phyloP scores from a whole-genome alignment of 148 eudicot species.

The Rhododendron simsii region DNA sequence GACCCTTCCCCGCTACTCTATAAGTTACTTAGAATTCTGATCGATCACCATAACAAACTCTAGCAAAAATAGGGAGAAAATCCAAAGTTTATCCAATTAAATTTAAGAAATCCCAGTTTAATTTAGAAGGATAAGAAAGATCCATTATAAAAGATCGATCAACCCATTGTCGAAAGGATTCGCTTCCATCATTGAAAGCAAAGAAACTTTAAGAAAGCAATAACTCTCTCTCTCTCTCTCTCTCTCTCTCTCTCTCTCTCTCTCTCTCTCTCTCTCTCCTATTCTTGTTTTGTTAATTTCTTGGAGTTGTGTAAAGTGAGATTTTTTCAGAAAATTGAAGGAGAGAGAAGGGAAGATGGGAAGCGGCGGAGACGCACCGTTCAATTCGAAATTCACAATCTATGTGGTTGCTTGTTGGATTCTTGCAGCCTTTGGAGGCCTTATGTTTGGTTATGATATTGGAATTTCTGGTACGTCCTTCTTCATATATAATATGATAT shows the following conservation, averaged over 20 bases:
- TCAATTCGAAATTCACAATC: constrained; percentile 34
- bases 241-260: neutral
- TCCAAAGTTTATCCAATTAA: neutral
- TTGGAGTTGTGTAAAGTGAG: neutral
- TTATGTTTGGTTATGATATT: constrained; percentile 76
- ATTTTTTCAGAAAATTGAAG: neutral
- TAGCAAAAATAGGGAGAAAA: neutral
- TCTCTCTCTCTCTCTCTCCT: neutral
- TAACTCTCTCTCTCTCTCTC: neutral
- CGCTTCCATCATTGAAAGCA: neutral
- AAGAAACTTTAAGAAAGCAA: neutral
- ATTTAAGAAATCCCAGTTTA: neutral
- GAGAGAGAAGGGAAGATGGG: neutral
- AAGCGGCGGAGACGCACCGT: constrained; percentile 1
- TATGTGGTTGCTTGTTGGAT: constrained; percentile 57
- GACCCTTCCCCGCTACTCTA: too few species aligned
- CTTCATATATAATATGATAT: neutral
- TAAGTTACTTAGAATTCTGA: neutral
- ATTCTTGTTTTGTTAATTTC: neutral
- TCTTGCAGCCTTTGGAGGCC: constrained; percentile 69
- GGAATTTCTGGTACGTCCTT: constrained; percentile 49
- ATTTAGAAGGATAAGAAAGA: neutral
- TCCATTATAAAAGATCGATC: neutral
- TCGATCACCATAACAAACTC: neutral
- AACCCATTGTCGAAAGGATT: neutral